Evolutionary conservation across 2,329 filamentous ascomycete genomes (phyloP).

Genomic region (Intubia oerlemansii): DNA sequence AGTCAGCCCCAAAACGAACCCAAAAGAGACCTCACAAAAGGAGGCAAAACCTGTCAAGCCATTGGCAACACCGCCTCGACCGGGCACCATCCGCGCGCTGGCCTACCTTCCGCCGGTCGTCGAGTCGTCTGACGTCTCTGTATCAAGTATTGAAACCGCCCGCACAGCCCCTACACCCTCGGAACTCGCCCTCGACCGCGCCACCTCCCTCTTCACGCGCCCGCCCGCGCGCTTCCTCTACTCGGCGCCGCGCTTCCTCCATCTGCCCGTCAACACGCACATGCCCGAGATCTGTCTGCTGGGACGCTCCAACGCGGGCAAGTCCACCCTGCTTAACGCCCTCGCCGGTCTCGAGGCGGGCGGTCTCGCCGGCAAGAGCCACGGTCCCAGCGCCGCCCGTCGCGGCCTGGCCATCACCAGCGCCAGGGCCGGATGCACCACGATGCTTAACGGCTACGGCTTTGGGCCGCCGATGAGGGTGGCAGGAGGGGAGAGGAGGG

Average conservation of each 20-base stretch:
- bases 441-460: constrained; percentile 32
- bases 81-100: constrained; percentile 8
- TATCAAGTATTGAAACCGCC: background rate
- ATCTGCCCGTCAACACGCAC: constrained; percentile 27
- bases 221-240: constrained; percentile 20
- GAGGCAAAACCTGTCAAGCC: background rate
- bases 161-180: constrained; percentile 6
- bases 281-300: constrained; percentile 51
- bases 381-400: constrained; percentile 15
- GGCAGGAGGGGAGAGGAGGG: too few relatives aligned
- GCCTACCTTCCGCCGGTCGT: constrained; percentile 11
- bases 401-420: constrained; percentile 30
- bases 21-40: too few relatives aligned
- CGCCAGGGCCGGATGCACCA: constrained; percentile 28
- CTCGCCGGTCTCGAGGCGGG: constrained; percentile 29
- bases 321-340: constrained; percentile 74
- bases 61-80: background rate
- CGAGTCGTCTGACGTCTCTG: background rate
- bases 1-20: too few relatives aligned
- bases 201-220: constrained; percentile 11
- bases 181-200: constrained; percentile 6
- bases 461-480: constrained; percentile 20
- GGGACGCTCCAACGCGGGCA: constrained; percentile 76
- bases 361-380: constrained; percentile 10
- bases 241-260: constrained; percentile 24